Evolutionary conservation across 495 filamentous ascomycete genomes (phyloP), one percentile per base, ranked within the genome.

Genomic region (Beverwykella pulmonaria): DNA sequence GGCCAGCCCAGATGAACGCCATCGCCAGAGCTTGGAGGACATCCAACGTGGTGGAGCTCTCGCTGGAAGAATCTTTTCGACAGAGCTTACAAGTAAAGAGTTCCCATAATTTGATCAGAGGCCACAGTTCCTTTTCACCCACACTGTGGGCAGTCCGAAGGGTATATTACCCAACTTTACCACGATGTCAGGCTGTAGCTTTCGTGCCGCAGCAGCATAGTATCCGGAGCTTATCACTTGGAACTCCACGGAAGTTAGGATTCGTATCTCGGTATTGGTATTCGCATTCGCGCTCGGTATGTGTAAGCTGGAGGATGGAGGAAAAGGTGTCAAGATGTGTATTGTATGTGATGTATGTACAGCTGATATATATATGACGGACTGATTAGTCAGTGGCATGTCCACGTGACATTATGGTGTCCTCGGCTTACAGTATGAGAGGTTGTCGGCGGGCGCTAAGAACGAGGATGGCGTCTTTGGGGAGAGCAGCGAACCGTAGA

Each of bases 161-260:
- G 88, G 83, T 26, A 97, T 77, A 76, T 98, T 94, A 15, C 87
- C 87, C 53, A 96, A 76, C 0, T 86, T 87, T 26, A 98, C 81
- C 39, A 86, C 85, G 53, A 97, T 88, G 77, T 98, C 94, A 0
- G 94, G 92, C 10, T 79, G 79, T n/a, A 97, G 77, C 41, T 78
- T 82, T 52, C 80, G 75, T 2, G 88, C 75, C 15, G 84, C 87
- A 12, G 83, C 76, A 34, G 83, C 78, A 78, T 92, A 98, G 48
- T 92, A 83, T 1, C 81, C 77, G 0, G 84, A 83, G 50, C 83
- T 80, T 10, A 98, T 78, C 63, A 82, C 77, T 46, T 84, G 82
- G 77, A 94, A 97, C 25, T 94, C 94, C 1, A 91, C 86, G 1
- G 90, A 90, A 9, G 94, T 97, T 56, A 88, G 84, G 53, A 97